Evolutionary conservation across 345 rosid genomes (phyloP).

Genomic region (Aethionema arabicum): DNA sequence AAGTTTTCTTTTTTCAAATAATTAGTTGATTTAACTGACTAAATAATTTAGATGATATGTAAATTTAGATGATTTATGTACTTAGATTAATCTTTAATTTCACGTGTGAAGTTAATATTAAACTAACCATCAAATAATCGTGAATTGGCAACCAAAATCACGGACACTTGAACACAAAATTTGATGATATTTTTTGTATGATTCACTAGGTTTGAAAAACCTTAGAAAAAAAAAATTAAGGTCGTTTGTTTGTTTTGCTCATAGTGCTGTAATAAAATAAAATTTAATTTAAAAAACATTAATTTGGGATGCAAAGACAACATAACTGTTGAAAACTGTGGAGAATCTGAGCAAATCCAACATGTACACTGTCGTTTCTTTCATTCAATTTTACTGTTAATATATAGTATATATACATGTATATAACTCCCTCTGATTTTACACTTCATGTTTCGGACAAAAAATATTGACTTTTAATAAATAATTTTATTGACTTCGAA

Average conservation of each 20-base stretch:
- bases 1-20: too few species aligned
- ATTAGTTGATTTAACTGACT: too few species aligned
- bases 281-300: slow-evolving; percentile 9
- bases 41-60: too few species aligned
- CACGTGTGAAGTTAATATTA: too few species aligned
- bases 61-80: too few species aligned
- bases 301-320: slow-evolving; percentile 4
- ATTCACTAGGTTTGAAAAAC: slow-evolving; percentile 4
- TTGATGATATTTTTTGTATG: not conserved
- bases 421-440: slow-evolving; percentile 26
- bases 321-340: slow-evolving; percentile 27
- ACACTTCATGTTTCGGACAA: slow-evolving; percentile 6
- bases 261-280: slow-evolving; percentile 3
- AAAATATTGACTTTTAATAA: not conserved
- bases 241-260: slow-evolving; percentile 19
- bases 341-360: slow-evolving; percentile 32
- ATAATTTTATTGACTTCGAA: not conserved
- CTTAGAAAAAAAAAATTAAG: not conserved
- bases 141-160: too few species aligned
- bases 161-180: too few species aligned
- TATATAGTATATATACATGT: not conserved
- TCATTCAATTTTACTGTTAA: slow-evolving; percentile 44
- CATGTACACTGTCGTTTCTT: slow-evolving; percentile 27
- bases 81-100: too few species aligned
- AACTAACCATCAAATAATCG: too few species aligned